Conservation (phyloP, 1,139 yeast species). For the Kodamaea derodonti region DNA sequence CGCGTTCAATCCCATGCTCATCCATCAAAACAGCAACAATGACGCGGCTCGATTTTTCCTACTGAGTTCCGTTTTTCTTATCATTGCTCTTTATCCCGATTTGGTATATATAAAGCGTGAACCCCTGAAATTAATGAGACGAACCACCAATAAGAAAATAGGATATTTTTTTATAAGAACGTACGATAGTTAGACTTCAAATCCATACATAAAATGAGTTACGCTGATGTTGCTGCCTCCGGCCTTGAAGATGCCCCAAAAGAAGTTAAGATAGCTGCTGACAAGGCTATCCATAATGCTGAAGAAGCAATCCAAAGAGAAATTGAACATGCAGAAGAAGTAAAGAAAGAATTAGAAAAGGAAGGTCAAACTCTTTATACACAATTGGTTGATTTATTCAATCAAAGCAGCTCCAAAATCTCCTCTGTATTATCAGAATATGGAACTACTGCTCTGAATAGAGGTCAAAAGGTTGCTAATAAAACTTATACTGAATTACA, state of each 20-base stretch:
- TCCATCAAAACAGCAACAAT: too few species aligned
- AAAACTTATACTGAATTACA: conserved; percentile 36
- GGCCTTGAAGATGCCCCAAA: conserved; percentile 11
- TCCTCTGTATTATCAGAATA: conserved; percentile 9
- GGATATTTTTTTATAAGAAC: not conserved
- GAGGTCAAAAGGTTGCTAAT: conserved; percentile 2
- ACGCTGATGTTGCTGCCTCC: conserved; percentile 6
- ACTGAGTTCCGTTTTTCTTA: not conserved
- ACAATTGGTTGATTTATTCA: conserved; percentile 13
- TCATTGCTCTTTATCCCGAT: not conserved
- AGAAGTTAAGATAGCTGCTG: conserved; percentile 14
- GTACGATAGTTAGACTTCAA: not conserved
- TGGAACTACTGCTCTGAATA: not conserved
- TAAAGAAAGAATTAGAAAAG: conserved; percentile 7
- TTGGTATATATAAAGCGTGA: not conserved
- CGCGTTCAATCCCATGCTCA: too few species aligned
- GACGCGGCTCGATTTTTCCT: not conserved
- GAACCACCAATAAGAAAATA: not conserved
- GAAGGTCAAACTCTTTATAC: conserved; percentile 20
- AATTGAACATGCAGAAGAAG: conserved; percentile 1
- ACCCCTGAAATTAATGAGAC: not conserved
- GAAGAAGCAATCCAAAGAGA: conserved; percentile 5
- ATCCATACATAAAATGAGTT: not conserved
- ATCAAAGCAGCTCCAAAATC: conserved; percentile 6
- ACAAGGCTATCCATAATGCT: conserved; percentile 16